phyloP scores from a whole-genome alignment of 83 land plant species.

The Diphasiastrum complanatum region DNA sequence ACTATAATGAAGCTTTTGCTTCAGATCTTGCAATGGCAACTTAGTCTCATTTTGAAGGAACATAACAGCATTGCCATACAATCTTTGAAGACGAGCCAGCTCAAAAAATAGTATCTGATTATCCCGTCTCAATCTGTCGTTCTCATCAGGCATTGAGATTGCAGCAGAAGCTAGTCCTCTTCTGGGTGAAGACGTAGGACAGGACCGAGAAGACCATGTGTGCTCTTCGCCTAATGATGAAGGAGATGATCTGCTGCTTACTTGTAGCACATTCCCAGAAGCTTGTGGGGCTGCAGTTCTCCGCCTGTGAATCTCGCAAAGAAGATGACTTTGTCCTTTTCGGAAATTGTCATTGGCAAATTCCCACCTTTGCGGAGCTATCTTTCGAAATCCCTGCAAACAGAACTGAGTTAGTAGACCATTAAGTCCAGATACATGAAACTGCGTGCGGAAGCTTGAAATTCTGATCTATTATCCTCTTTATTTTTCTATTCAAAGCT shows the following conservation, averaged over 20 bases:
- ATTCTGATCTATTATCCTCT: neutral
- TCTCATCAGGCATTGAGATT: no score
- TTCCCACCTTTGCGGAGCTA: constrained; percentile 22
- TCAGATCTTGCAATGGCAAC: no score
- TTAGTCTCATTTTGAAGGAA: no score
- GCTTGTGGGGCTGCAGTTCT: constrained; percentile 11
- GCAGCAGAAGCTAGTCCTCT: no score
- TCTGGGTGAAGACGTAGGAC: no score
- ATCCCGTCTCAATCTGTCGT: no score
- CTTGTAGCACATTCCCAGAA: neutral
- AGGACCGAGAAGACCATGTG: constrained; percentile 18
- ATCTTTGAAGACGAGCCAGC: no score
- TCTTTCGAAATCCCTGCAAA: constrained; percentile 25
- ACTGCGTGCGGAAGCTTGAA: neutral
- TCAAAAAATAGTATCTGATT: no score
- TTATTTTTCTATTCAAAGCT: no score
- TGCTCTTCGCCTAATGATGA: constrained; percentile 15
- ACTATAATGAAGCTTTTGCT: no score
- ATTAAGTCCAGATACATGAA: neutral
- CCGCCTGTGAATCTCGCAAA: constrained; percentile 23
- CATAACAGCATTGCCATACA: no score
- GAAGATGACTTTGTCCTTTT: constrained; percentile 21
- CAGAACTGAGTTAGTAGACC: neutral
- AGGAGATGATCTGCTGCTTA: constrained; percentile 7
- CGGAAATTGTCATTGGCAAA: constrained; percentile 22